Base-by-base conservation (phyloP, 2,329 filamentous ascomycete genomes). In the Botryotinia calthae region DNA sequence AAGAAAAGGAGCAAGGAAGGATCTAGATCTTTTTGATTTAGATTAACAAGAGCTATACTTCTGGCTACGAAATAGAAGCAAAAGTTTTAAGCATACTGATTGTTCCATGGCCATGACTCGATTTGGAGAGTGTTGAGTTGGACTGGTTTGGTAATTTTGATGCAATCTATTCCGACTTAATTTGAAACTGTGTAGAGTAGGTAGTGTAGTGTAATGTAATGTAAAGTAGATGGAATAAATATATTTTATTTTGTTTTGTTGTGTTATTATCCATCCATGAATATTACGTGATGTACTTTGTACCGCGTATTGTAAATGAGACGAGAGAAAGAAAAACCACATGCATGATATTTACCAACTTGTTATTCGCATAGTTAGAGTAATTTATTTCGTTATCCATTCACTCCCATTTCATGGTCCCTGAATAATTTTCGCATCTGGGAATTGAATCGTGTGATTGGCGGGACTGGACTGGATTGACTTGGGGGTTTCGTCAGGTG, bases 61-160 rank as follows among this genome's bases (percentile, higher is more conserved):
- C 37, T 66, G 48, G 48, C 62, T 54, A 67, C 40, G 22, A 66
- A 67, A 58, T 59, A n/a, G 61, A 71, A 71, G 70, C 20, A 25
- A 62, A 70, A 56, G 25, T 22, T 54, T 68, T 51, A n/a, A 64
- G 9, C 37, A 62, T 48, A 6, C 62, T 3, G n/a, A 10, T 28
- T 34, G 14, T 46, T 46, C 42, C 44, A 48, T 9, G 37, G 9
- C 37, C 37, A 37, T 22, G 56, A 31, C 56, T 59, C 9, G 20
- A 59, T 14, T 9, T 25, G 20, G 31, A 37, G 12, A 34, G 37
- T 25, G 31, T 37, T 34, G 56, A 37, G 20, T 37, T 22, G 56
- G 37, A n/a, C 2, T 25, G 48, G 7, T 37, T 37, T 37, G 37
- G 56, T 59, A 34, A 37, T 59, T 18, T 59, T 59, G 56, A 34